Evolutionary conservation across 257 asterid species (phyloP).

Genomic region (Solanum pimpinellifolium): DNA sequence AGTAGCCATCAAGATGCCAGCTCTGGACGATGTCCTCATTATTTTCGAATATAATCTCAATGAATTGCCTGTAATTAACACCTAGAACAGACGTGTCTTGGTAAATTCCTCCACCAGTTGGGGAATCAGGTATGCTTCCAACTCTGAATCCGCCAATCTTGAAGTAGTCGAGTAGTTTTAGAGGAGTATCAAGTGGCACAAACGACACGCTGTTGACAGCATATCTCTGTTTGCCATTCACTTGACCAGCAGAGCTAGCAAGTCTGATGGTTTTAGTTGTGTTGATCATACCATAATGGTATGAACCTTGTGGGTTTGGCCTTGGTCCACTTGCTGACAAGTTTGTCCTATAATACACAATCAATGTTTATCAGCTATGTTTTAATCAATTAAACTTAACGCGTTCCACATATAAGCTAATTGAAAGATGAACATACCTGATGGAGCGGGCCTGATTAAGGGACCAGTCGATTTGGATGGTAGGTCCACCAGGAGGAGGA

Average conservation of each 20-base stretch:
- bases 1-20: slow-evolving; percentile 76
- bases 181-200: slow-evolving; percentile 13
- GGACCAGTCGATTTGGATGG: slow-evolving; percentile 86
- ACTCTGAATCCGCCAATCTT: slow-evolving; percentile 11
- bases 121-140: slow-evolving; percentile 27
- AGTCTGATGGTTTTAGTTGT: slow-evolving; percentile 14
- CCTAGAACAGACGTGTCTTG: slow-evolving; percentile 67
- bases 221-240: slow-evolving; percentile 13
- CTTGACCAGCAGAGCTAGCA: slow-evolving; percentile 13
- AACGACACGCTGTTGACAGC: slow-evolving; percentile 18
- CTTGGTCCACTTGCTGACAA: slow-evolving; percentile 21
- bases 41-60: slow-evolving; percentile 74
- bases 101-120: slow-evolving; percentile 76
- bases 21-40: slow-evolving; percentile 64
- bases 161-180: slow-evolving; percentile 16
- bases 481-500: slow-evolving; percentile 87
- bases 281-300: slow-evolving; percentile 20
- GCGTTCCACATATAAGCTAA: background rate
- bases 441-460: slow-evolving; percentile 93
- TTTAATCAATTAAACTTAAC: background rate
- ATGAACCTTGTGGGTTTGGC: slow-evolving; percentile 20
- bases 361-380: background rate
- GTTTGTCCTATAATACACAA: slow-evolving; percentile 1
- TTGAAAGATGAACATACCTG: slow-evolving; percentile 10
- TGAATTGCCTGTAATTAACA: slow-evolving; percentile 49